Evolutionary conservation across 192 early-diverging fungal genomes (phyloP).

Genomic region (Mortierella alpina): DNA sequence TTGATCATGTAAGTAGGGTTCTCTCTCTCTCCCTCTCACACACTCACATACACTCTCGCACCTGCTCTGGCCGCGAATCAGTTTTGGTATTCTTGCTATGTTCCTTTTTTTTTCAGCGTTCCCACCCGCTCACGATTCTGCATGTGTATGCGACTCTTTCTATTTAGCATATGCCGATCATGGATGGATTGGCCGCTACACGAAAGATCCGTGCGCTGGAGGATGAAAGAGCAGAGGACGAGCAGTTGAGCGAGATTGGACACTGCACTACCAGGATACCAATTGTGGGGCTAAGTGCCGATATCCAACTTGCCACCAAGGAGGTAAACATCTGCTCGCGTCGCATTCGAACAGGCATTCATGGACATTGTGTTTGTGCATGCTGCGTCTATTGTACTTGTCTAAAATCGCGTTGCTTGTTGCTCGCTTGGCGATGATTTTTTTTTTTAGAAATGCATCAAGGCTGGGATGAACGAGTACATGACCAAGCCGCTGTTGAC

Average conservation of each 20-base stretch:
- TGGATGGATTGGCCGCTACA: constrained; percentile 47
- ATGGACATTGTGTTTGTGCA: neutral
- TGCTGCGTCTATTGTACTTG: neutral
- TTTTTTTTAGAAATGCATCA: constrained; percentile 31
- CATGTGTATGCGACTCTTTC: too few relatives aligned
- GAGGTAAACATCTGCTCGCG: constrained; percentile 19
- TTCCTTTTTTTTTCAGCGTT: neutral
- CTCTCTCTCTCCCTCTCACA: neutral
- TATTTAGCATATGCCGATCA: constrained; percentile 51
- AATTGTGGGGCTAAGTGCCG: constrained; percentile 48
- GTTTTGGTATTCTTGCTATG: neutral
- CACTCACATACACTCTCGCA: too few relatives aligned
- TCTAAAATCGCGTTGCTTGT: neutral
- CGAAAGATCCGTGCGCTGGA: constrained; percentile 34
- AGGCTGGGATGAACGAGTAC: constrained; percentile 52
- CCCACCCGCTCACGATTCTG: neutral
- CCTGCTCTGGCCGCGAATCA: too few relatives aligned
- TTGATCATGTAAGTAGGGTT: constrained; percentile 42
- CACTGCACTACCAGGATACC: neutral
- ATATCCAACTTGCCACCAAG: constrained; percentile 44
- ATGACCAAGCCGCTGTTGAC: constrained; percentile 54
- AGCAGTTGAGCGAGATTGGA: neutral
- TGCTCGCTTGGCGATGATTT: neutral
- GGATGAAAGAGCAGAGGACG: constrained; percentile 10
- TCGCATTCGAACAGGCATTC: neutral